Conservation (phyloP, 1,139 yeast genomes). For the Sugiyamaella grinbergsii region DNA sequence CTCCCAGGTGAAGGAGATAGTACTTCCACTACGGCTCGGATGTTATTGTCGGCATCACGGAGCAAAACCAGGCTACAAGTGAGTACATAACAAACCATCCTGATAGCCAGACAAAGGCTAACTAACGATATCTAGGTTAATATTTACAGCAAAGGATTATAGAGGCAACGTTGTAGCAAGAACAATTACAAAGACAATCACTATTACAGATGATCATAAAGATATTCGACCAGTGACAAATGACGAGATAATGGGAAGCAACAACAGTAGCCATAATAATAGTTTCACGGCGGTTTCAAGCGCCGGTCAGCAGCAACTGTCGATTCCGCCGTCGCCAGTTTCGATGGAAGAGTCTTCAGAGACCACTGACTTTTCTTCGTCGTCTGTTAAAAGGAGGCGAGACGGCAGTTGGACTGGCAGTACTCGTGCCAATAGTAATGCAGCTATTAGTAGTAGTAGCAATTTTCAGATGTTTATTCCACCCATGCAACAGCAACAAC, state of each 20-base stretch:
- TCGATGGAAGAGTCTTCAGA: constrained; percentile 36
- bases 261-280: background rate
- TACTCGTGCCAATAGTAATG: constrained; percentile 15
- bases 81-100: background rate
- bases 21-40: constrained; percentile 81
- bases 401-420: constrained; percentile 34
- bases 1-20: constrained; percentile 52
- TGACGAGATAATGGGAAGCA: background rate
- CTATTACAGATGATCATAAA: constrained; percentile 93
- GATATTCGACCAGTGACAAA: constrained; percentile 34
- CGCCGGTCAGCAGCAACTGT: constrained; percentile 11
- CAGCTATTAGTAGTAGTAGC: background rate
- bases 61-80: constrained; percentile 73
- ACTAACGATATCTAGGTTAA: constrained; percentile 45
- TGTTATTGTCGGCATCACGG: constrained; percentile 96
- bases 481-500: constrained; percentile 9
- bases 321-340: constrained; percentile 33
- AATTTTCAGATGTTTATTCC: constrained; percentile 7
- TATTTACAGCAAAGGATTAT: constrained; percentile 67
- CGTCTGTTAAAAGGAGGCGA: constrained; percentile 33
- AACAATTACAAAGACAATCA: constrained; percentile 68
- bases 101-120: too few species aligned
- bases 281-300: constrained; percentile 3
- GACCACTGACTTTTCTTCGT: constrained; percentile 32
- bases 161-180: constrained; percentile 68